phyloP scores from a whole-genome alignment of 139 green algal species.

The Chlorella vulgaris region DNA sequence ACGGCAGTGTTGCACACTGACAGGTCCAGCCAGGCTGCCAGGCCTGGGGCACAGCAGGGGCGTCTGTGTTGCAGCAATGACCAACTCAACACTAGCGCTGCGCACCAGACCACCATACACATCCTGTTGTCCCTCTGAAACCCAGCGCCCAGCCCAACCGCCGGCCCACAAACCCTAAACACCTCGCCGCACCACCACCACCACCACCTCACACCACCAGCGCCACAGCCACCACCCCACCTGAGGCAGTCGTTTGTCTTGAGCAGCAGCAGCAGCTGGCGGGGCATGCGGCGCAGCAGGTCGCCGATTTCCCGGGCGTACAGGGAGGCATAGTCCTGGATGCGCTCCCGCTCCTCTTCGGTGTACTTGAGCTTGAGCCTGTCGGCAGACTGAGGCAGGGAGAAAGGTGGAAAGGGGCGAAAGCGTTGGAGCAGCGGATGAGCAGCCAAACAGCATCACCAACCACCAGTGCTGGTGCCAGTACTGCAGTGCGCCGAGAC shows the following conservation, averaged over 20 bases:
- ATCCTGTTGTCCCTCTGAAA: too few species aligned
- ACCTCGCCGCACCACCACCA: too few species aligned
- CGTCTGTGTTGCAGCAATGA: too few species aligned
- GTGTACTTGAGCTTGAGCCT: slow-evolving; percentile 22
- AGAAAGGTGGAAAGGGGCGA: neutral
- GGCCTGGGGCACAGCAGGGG: too few species aligned
- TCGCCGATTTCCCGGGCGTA: slow-evolving; percentile 76
- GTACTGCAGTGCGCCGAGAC: neutral
- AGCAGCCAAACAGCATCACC: too few species aligned
- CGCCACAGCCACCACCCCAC: neutral
- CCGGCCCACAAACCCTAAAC: too few species aligned
- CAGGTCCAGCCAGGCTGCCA: too few species aligned
- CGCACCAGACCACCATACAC: too few species aligned
- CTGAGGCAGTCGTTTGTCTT: slow-evolving; percentile 97
- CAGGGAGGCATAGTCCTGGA: slow-evolving; percentile 66
- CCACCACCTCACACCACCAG: neutral
- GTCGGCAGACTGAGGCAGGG: neutral
- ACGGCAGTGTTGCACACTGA: too few species aligned
- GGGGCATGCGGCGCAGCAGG: slow-evolving; percentile 84
- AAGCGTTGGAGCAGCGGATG: neutral
- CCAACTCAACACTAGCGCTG: too few species aligned
- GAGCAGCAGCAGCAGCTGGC: slow-evolving; percentile 89
- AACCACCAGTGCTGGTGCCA: too few species aligned
- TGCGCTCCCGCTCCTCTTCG: slow-evolving; percentile 46
- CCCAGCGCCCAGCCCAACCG: too few species aligned